Conservation (phyloP, 176 grass and related monocot species). For the Leersia perrieri region DNA sequence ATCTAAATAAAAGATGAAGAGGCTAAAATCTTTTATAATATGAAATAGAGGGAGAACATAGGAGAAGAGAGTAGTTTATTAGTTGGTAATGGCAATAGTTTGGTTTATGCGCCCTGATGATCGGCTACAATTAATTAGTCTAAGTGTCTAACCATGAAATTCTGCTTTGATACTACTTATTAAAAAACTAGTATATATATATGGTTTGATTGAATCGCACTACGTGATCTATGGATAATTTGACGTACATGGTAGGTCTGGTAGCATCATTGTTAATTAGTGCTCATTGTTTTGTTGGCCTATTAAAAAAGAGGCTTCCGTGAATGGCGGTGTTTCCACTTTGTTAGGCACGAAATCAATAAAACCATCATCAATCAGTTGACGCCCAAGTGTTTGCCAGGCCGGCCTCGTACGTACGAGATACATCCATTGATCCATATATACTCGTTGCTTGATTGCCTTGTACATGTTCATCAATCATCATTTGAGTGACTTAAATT, state of each 20-base stretch:
- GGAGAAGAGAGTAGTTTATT: too few relatives aligned
- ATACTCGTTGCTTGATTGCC: too few relatives aligned
- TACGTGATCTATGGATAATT: background rate
- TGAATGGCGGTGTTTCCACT: slow-evolving; percentile 26
- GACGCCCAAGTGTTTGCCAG: too few relatives aligned
- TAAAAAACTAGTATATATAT: too few relatives aligned
- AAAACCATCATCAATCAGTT: too few relatives aligned
- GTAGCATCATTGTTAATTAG: slow-evolving; percentile 9
- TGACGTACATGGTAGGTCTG: background rate
- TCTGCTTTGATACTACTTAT: background rate
- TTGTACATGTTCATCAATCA: background rate
- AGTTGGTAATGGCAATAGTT: too few relatives aligned
- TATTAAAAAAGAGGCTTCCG: background rate
- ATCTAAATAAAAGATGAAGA: too few relatives aligned
- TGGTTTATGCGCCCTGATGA: too few relatives aligned
- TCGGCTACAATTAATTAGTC: background rate
- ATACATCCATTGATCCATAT: too few relatives aligned
- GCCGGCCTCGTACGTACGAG: too few relatives aligned
- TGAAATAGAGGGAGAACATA: too few relatives aligned
- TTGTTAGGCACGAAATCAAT: slow-evolving; percentile 29
- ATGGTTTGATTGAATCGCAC: background rate
- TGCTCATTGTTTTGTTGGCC: background rate
- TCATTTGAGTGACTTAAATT: background rate
- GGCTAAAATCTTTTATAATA: too few relatives aligned
- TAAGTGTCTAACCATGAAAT: background rate